Base-by-base conservation (phyloP, 164 flowering plant genomes). In the Liriodendron chinense region DNA sequence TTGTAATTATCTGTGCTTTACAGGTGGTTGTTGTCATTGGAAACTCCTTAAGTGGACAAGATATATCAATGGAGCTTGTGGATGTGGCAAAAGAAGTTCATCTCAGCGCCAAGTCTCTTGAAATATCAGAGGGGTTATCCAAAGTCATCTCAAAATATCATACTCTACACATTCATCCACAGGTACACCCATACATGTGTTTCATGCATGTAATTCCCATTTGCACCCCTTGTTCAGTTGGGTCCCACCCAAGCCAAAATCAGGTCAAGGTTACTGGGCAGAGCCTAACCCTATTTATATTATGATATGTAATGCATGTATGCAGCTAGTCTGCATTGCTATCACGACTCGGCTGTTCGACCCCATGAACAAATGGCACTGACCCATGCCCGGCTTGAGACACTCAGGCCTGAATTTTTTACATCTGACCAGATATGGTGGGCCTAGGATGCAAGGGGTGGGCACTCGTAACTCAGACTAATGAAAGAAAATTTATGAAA, bases 1-100 rank as follows among this genome's bases (percentile, higher is more conserved):
- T 34, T 34, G 43, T 34, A 34, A 34, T 34, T 34, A 34, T 34
- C 43, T 34, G 43, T 34, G 43, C 43, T 34, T 13, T 78, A 21
- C 78, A 94, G 97, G 93, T 93, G 22, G 98, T 94, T 65, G 93
- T 94, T 79, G 89, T 94, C 9, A 91, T 94, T 63, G 98, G 97
- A 26, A 87, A 78, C 72, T 91, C 94, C 65, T 47, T 82, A 14
- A 94, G 97, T 80, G 98, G 97, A 9, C 89, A 86, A 77, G 98
- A 94, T 71, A 85, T 94, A 79, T 88, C 93, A 24, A 84, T 94
- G 89, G 98, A 93, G 86, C 89, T 94, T n/a, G 89, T 85, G 7
- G 82, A 84, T 63, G 90, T 94, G 56, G 98, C 97, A n/a, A 90
- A 88, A 79, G 91, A 90, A 77, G 82, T 94, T 28, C 87, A 93